phyloP scores from a whole-genome alignment of 129 eudicot species.

The Erigeron canadensis region DNA sequence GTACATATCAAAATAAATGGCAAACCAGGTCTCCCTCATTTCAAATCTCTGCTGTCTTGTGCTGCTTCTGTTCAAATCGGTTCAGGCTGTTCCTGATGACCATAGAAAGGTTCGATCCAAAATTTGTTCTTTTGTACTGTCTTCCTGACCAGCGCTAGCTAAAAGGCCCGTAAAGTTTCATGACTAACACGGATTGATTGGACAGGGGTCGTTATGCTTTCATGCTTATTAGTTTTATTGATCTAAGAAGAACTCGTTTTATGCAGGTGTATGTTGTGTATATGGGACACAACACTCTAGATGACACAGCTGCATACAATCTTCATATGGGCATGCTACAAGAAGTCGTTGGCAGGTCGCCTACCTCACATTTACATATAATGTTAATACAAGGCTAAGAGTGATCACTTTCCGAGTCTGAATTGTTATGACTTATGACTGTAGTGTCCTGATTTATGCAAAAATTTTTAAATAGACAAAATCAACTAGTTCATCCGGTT shows the following conservation, averaged over 20 bases:
- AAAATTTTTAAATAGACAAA: no score
- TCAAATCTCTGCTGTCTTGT: neutral
- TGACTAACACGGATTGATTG: neutral
- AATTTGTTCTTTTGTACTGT: neutral
- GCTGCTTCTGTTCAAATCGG: constrained; percentile 4
- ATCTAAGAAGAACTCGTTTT: neutral
- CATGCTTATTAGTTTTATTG: no score
- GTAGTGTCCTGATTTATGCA: neutral
- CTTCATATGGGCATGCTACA: constrained; percentile 3
- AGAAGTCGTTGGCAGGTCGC: constrained; percentile 14
- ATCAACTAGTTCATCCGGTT: neutral
- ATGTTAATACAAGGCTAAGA: neutral
- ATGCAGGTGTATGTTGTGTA: constrained; percentile 13
- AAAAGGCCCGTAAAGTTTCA: neutral
- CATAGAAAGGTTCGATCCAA: neutral
- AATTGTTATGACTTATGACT: neutral
- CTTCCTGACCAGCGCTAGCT: neutral
- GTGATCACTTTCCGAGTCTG: neutral
- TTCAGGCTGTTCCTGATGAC: neutral
- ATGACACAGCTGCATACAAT: neutral
- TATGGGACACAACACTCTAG: constrained; percentile 16
- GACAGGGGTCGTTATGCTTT: neutral
- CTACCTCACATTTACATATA: neutral
- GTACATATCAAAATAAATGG: neutral
- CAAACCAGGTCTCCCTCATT: neutral